Percentiles rank a stretch among this genome's conserved stretches.
Evolutionary conservation across 2,329 filamentous ascomycete species (phyloP).

Genomic region (Botrytis aclada): DNA sequence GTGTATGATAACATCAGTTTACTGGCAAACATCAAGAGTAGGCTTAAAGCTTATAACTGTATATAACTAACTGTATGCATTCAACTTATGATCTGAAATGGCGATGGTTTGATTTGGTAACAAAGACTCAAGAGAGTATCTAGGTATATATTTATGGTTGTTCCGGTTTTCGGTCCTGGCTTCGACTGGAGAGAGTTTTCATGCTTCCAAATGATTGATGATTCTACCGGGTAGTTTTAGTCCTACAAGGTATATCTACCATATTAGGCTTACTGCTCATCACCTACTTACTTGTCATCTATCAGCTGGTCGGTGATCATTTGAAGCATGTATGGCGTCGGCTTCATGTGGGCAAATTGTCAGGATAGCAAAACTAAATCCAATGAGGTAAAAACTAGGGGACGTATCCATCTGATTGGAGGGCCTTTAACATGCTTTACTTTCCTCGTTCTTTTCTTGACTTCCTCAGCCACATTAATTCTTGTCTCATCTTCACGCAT

Average conservation of each 20-base stretch:
- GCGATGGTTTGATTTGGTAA: background rate
- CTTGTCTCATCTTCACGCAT: background rate
- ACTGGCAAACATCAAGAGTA: background rate
- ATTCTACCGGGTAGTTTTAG: no score
- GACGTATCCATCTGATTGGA: background rate
- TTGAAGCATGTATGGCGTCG: background rate
- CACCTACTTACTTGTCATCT: background rate
- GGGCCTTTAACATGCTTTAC: background rate
- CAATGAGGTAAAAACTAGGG: background rate
- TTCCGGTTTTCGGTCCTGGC: background rate
- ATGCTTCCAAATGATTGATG: no score
- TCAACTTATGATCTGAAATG: background rate
- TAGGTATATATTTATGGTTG: background rate
- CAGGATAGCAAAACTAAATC: background rate
- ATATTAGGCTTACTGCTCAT: no score
- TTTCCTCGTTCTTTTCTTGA: background rate
- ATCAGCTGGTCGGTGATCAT: conserved; percentile 1
- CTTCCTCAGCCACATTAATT: conserved; percentile 3
- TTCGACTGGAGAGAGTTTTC: no score
- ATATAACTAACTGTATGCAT: background rate
- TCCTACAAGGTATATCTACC: no score
- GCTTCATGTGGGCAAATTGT: background rate
- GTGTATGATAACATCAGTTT: background rate
- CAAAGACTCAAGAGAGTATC: background rate
- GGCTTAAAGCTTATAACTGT: background rate